Evolutionary conservation across 805 yeast species (phyloP).

Genomic region (Lipomyces japonicus): DNA sequence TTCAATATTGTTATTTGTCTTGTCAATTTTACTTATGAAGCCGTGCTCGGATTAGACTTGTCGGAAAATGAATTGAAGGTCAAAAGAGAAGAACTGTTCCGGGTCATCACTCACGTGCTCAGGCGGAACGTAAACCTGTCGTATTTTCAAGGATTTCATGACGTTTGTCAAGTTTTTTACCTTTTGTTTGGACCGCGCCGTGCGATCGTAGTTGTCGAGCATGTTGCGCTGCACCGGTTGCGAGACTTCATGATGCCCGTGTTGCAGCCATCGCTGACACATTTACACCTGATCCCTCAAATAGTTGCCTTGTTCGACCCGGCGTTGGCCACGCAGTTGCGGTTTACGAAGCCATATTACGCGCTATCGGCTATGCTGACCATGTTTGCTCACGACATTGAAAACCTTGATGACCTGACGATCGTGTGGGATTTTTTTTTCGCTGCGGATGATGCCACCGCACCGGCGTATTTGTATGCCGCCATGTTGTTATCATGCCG

Average conservation of each 20-base stretch:
- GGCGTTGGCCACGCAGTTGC: constrained; percentile 38
- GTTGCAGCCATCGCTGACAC: constrained; percentile 61
- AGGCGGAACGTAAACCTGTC: constrained; percentile 57
- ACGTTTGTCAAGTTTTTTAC: constrained; percentile 65
- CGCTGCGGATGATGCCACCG: constrained; percentile 51
- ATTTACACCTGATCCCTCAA: constrained; percentile 62
- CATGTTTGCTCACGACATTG: constrained; percentile 67
- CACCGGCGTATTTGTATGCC: constrained; percentile 59
- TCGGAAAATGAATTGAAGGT: constrained; percentile 24
- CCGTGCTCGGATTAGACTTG: neutral
- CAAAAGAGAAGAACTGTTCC: constrained; percentile 43
- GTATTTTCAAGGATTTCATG: constrained; percentile 94
- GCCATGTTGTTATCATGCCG: constrained; percentile 39
- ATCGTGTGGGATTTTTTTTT: constrained; percentile 68
- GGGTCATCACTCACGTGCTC: constrained; percentile 52
- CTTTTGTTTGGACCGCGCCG: constrained; percentile 45
- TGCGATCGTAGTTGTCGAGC: constrained; percentile 46
- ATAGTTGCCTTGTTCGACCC: constrained; percentile 51
- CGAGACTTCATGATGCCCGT: constrained; percentile 83
- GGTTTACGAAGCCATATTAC: constrained; percentile 55
- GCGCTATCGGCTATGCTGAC: constrained; percentile 77
- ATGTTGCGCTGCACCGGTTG: constrained; percentile 56
- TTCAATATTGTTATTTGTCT: neutral
- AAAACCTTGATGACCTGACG: constrained; percentile 48
- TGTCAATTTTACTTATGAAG: neutral